Conservation (phyloP, 345 rosid species). For the Salix suchowensis region DNA sequence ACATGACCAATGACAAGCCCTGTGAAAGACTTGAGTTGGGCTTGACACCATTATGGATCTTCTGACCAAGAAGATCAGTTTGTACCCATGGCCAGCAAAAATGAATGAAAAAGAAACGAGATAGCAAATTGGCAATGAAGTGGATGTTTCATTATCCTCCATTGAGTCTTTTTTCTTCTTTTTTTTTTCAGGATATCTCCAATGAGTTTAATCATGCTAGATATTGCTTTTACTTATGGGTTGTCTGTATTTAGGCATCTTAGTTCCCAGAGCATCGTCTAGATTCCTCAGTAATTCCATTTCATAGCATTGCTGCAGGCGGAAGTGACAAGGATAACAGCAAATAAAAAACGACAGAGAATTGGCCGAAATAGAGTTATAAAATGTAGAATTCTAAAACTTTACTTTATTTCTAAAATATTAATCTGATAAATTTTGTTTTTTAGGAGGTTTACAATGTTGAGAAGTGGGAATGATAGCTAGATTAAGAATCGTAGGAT, state of each 20-base stretch:
- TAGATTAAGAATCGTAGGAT: too few relatives aligned
- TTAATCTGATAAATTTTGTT: too few relatives aligned
- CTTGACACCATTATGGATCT: background rate
- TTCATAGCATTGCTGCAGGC: background rate
- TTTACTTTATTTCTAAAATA: too few relatives aligned
- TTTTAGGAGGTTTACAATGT: too few relatives aligned
- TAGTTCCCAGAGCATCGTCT: background rate
- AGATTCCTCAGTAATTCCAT: background rate
- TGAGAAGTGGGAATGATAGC: too few relatives aligned
- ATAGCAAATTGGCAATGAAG: background rate
- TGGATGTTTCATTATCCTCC: background rate
- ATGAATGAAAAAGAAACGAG: background rate
- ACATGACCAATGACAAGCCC: background rate
- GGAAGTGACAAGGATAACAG: too few relatives aligned
- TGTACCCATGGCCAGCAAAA: background rate
- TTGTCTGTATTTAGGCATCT: background rate
- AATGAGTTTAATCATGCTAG: background rate
- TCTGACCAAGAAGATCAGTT: background rate
- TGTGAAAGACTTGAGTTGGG: background rate
- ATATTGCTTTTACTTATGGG: background rate
- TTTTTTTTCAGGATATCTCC: background rate
- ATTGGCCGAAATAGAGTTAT: too few relatives aligned
- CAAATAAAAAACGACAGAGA: too few relatives aligned
- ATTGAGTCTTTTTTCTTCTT: too few relatives aligned
- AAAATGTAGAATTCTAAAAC: too few relatives aligned